Base-by-base conservation (phyloP, 2,329 filamentous ascomycete species). In the Fusarium multiceps region DNA sequence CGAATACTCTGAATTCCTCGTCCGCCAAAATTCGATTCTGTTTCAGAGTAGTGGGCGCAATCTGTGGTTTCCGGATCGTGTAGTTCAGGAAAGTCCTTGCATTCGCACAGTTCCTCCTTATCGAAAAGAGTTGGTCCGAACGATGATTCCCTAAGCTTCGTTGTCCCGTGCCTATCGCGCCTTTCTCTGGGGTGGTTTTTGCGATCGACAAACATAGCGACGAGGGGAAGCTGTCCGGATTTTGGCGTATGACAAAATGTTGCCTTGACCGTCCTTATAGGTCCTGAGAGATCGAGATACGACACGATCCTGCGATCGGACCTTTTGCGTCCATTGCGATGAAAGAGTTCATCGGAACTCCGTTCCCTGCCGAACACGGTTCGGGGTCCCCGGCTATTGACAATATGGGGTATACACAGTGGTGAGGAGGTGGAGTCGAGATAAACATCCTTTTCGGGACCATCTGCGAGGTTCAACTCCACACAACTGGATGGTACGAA, bases 21-120 rank as follows among this genome's bases (percentile, higher is more conserved):
- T 16, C 42, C 42, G 9, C 23, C 42, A 16, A 45, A 21, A 18
- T 25, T 25, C 42, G 14, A 45, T 6, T 45, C 21, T 16, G 2
- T 27, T 23, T 18, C 16, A 6, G 10, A 12, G 43, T 46, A 46
- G 21, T 46, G 43, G 14, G 2, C 37, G 37, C 11, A 4, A 11
- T 11, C 18, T 12, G 12, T 3, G 11, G 6, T 7, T 13, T n/a
- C 3, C 18, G 11, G 37, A 41, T 4, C 13, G 6, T 18, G 23
- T 8, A 13, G 7, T 5, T 21, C 20, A 20, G 41, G 41, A 0
- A 21, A 14, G 8, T 14, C 0, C 18, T 0, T 21, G n/a, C 40
- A 42, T 5, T 21, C n/a, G 20, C 40, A 42, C 18, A 9, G 10
- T 20, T 12, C 20, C 10, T n/a, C n/a, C 6, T 7, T 13, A 3